Conservation (phyloP, 2,329 filamentous ascomycete genomes). For the Fusarium sp. region DNA sequence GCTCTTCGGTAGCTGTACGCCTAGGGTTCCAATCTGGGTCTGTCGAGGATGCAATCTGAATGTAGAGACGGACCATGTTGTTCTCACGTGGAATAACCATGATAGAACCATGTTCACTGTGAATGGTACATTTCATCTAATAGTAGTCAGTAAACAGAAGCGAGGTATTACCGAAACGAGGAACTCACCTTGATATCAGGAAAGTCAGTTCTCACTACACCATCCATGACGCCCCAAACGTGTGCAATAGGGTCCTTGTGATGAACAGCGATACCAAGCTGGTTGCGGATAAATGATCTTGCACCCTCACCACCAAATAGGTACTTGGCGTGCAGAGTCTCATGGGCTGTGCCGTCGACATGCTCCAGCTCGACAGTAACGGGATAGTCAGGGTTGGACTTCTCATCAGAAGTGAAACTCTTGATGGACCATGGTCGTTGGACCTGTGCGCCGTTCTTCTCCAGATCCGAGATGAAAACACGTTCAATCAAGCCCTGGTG, state of each 20-base stretch:
- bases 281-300: slow-evolving; percentile 71
- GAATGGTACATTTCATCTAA: slow-evolving; percentile 79
- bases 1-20: slow-evolving; percentile 69
- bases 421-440: slow-evolving; percentile 74
- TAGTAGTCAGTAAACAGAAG: slow-evolving; percentile 54
- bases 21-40: slow-evolving; percentile 70
- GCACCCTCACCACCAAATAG: slow-evolving; percentile 79
- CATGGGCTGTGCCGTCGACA: slow-evolving; percentile 75
- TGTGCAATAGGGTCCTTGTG: slow-evolving; percentile 76
- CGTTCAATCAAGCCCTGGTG: slow-evolving; percentile 79
- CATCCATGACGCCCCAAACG: slow-evolving; percentile 82
- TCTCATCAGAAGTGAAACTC: slow-evolving; percentile 69
- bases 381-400: slow-evolving; percentile 73
- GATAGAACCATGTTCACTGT: slow-evolving; percentile 78
- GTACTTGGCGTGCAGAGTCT: slow-evolving; percentile 76
- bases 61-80: slow-evolving; percentile 75
- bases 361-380: slow-evolving; percentile 83
- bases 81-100: slow-evolving; percentile 82
- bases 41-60: slow-evolving; percentile 73
- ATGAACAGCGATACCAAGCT: slow-evolving; percentile 76
- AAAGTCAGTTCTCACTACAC: slow-evolving; percentile 77
- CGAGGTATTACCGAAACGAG: neutral
- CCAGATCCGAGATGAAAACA: slow-evolving; percentile 74
- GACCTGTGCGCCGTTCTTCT: slow-evolving; percentile 68
- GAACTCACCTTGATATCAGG: slow-evolving; percentile 75